Evolutionary conservation across 108 stramenopile genomes (phyloP).

Genomic region (Nitzschia inconspicua): DNA sequence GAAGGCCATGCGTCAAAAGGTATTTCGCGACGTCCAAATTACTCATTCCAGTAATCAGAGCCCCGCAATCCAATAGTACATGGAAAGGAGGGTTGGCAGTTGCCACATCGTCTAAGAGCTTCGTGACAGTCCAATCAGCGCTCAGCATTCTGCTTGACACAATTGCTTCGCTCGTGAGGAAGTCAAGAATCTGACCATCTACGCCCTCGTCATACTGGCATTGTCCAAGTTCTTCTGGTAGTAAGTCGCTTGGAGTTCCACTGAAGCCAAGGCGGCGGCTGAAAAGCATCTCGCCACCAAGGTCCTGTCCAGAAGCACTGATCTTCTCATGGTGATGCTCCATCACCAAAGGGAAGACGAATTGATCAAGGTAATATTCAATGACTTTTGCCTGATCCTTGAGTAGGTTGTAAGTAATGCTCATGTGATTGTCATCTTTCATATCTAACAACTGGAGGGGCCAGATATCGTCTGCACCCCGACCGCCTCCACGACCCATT

Average conservation of each 20-base stretch:
- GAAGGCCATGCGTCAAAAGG: conserved; percentile 71
- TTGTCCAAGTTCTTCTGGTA: conserved; percentile 97
- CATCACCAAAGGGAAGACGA: conserved; percentile 94
- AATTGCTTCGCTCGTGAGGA: conserved; percentile 84
- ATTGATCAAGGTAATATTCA: conserved; percentile 86
- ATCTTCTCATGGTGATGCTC: conserved; percentile 96
- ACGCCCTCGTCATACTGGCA: conserved; percentile 96
- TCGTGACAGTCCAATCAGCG: conserved; percentile 76
- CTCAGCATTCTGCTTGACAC: conserved; percentile 66
- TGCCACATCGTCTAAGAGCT: conserved; percentile 78
- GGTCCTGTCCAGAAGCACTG: conserved; percentile 96
- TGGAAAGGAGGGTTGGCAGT: conserved; percentile 82
- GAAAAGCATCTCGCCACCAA: conserved; percentile 98
- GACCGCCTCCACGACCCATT: conserved; percentile 40
- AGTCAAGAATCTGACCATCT: conserved; percentile 95
- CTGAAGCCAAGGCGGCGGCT: conserved; percentile 93
- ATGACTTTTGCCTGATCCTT: conserved; percentile 80
- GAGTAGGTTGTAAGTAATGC: conserved; percentile 86
- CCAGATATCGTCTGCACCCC: conserved; percentile 93
- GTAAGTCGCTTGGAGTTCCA: conserved; percentile 96
- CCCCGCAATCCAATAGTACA: conserved; percentile 94
- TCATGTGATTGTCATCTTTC: conserved; percentile 94
- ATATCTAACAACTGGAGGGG: conserved; percentile 96
- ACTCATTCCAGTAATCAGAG: conserved; percentile 93
- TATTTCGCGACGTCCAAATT: conserved; percentile 95